Evolutionary conservation across 306 rosid species (phyloP).

Genomic region (Trichosanthes cucumerina): DNA sequence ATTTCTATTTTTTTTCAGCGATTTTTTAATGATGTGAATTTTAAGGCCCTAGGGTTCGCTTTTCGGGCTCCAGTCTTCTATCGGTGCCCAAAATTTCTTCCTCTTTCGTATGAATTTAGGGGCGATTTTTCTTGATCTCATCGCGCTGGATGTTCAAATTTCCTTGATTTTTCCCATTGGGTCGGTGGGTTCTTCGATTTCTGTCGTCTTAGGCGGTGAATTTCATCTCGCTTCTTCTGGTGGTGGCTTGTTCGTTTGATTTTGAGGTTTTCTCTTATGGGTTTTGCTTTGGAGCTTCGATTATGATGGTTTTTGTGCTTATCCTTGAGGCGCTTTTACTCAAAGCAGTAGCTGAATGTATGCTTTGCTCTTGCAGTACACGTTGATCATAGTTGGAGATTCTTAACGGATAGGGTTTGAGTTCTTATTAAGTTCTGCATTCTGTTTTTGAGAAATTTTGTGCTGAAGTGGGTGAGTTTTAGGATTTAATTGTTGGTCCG

Average conservation of each 20-base stretch:
- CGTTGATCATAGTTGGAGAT: background rate
- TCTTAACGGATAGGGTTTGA: conserved; percentile 1
- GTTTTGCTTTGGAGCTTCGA: conserved; percentile 5
- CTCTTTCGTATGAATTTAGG: conserved; percentile 16
- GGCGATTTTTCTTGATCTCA: conserved; percentile 24
- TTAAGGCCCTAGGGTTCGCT: conserved; percentile 46
- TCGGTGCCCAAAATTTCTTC: conserved; percentile 14
- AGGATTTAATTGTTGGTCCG: background rate
- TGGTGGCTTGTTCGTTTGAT: conserved; percentile 15
- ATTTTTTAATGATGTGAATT: conserved; percentile 23
- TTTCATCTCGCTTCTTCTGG: conserved; percentile 2
- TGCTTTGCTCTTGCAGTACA: background rate
- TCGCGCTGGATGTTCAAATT: conserved; percentile 21
- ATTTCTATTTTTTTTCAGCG: conserved; percentile 6
- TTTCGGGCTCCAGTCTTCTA: conserved; percentile 23
- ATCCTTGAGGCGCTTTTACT: background rate
- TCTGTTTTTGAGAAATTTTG: background rate
- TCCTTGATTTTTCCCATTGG: conserved; percentile 20
- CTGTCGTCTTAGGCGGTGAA: conserved; percentile 2
- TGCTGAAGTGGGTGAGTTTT: background rate
- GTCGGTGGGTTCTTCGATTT: conserved; percentile 18
- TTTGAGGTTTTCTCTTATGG: conserved; percentile 16
- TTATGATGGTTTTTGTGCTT: background rate
- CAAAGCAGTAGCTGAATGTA: background rate
- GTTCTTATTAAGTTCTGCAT: background rate